phyloP scores from a whole-genome alignment of 352 stramenopile genomes.

The Phytophthora quininea region DNA sequence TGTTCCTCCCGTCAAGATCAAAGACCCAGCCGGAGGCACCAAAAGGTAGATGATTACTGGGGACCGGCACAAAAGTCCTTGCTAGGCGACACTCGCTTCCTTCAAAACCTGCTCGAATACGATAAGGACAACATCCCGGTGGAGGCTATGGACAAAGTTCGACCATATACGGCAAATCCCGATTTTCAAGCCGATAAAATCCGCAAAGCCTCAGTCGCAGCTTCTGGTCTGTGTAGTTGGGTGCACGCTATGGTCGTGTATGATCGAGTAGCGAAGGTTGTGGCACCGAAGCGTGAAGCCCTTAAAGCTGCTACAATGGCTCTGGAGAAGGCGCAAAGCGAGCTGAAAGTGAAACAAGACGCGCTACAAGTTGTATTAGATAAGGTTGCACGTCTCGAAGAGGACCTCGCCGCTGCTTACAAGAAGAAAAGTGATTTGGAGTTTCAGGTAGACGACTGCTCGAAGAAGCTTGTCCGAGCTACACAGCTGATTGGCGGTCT shows the following conservation, averaged over 20 bases:
- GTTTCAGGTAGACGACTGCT: constrained; percentile 93
- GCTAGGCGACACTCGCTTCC: constrained; percentile 92
- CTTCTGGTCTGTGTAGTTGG: constrained; percentile 94
- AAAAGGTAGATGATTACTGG: constrained; percentile 97
- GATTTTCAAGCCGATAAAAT: constrained; percentile 95
- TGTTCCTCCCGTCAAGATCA: constrained; percentile 91
- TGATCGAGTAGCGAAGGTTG: constrained; percentile 92
- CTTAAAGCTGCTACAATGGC: constrained; percentile 90
- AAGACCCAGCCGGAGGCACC: constrained; percentile 90
- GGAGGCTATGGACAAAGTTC: constrained; percentile 93
- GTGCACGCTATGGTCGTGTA: constrained; percentile 97
- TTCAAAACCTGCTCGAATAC: constrained; percentile 94
- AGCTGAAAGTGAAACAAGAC: constrained; percentile 91
- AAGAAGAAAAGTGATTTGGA: constrained; percentile 93
- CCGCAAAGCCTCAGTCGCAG: constrained; percentile 94
- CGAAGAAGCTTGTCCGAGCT: constrained; percentile 91
- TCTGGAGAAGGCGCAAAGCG: constrained; percentile 85
- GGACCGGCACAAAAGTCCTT: constrained; percentile 92
- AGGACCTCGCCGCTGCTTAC: constrained; percentile 89
- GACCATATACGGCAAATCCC: constrained; percentile 79
- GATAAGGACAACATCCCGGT: constrained; percentile 95
- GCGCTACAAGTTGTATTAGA: constrained; percentile 92
- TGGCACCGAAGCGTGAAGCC: constrained; percentile 93
- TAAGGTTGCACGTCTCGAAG: constrained; percentile 91
- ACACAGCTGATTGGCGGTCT: constrained; percentile 94